These are phyloP conservation scores for Isoetes taiwanensis DNA, from an alignment of 75 land plant genomes.

Conservation along the genomic window DNA sequence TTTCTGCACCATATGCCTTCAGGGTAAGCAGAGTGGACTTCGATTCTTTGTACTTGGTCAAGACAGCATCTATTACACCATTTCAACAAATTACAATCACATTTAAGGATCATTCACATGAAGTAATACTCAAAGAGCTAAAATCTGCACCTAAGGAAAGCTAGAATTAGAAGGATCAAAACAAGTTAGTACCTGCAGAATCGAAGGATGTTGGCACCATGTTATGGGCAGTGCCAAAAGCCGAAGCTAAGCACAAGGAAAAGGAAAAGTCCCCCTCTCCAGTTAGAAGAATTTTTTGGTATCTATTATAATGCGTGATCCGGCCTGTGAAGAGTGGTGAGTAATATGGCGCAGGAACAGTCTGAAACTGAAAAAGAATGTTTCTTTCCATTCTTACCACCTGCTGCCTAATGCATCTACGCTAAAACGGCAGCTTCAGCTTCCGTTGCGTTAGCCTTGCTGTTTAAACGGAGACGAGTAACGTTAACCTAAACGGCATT, in stretches of 20 bases:
- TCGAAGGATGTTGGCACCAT: constrained; percentile 45
- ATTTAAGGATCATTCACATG: constrained; percentile 27
- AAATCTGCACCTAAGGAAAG: constrained; percentile 9
- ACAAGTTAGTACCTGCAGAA: not conserved
- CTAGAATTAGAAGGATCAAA: not conserved
- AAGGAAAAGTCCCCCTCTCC: constrained; percentile 62
- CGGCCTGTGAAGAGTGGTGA: no score
- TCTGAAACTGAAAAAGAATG: no score
- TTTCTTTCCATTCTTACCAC: no score
- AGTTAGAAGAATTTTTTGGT: constrained; percentile 21
- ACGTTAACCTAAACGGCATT: no score
- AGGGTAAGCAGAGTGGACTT: not conserved
- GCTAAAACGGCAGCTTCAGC: no score
- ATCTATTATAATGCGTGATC: constrained; percentile 18
- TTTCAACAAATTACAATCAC: constrained; percentile 14
- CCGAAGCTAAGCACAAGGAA: constrained; percentile 21
- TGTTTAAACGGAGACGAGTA: no score
- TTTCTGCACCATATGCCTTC: constrained; percentile 1
- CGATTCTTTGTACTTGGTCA: constrained; percentile 12
- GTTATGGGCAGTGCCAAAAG: constrained; percentile 26
- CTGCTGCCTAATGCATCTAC: no score
- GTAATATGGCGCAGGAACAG: no score
- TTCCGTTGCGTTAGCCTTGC: no score
- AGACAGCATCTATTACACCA: constrained; percentile 8
- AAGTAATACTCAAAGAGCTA: constrained; percentile 15